Evolutionary conservation across 2,329 filamentous ascomycete species (phyloP), one percentile per base, ranked within the genome.

Genomic region (Pezicula radicicola): DNA sequence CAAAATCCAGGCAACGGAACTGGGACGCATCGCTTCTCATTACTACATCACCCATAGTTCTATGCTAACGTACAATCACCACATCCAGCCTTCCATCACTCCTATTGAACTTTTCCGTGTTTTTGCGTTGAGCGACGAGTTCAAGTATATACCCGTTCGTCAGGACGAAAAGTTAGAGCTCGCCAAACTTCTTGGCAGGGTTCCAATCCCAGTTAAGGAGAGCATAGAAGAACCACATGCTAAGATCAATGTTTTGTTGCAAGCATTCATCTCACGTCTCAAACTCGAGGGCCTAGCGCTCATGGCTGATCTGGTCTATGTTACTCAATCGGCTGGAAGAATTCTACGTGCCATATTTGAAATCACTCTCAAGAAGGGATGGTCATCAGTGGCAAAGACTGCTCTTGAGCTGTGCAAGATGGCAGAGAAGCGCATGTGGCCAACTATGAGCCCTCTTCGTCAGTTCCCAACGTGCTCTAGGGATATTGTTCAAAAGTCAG

Each of bases 361-460:
- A 72, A 97, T 99, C 50, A 88, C 89, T n/a, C 74, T 99, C 59
- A 96, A 93, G 74, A 97, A 97, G 71, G 93, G 93, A 33, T 99
- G 93, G 93, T 85, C 94, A 1, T 87, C 85, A 15, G 94, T 97
- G 3, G 90, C 94, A 8, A 96, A 94, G 74, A 91, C 88, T 56
- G 92, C 94, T 0, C 77, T 99, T 40, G 90, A 96, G 63, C 80
- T 99, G 49, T 99, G 95, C 75, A 99, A 99, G 75, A 97, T 96
- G 91, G 94, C 93, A 0, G 94, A 99, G 75, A 96, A 96, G 78
- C 83, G 95, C 46, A 99, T 99, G 95, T 99, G 94, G 94, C 92
- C 93, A 13, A 97, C 93, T 6, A 99, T 97, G 94, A 90, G 91
- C 36, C 94, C 95, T 10, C 77, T 99, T 30, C 84, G 94, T 49